Base-by-base conservation (phyloP, 805 yeast species). In the Schwanniomyces polymorphus region DNA sequence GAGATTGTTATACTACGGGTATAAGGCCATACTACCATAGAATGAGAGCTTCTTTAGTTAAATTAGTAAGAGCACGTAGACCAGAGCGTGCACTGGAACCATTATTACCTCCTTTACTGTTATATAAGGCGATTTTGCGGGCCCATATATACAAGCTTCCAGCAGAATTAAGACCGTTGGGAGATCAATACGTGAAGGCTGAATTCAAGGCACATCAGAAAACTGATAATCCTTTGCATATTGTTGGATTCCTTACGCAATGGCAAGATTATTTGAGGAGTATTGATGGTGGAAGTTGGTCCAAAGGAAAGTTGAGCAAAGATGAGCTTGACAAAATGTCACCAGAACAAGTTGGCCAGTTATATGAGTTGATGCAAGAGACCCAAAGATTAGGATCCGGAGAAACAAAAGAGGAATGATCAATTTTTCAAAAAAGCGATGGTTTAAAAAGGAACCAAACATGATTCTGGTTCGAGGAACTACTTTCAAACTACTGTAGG, bases 161-260 rank as follows among this genome's bases (percentile, higher is more conserved):
- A 0, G 65, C 70, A 3, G 82, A 82, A 42, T 86, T 86, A 50
- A 76, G 96, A 48, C 78, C 82, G 44, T 74, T 94, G 18, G 99
- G 99, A 4, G 97, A 94, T 65, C 77, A 82, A 54, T 94, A 94
- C 63, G 97, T 92, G 43, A 87, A 84, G 61, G 80, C 85, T 29
- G 99, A 94, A 69, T 94, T 94, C 73, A 82, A 84, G 57, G 85
- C 91, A 6, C 99, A 94, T 68, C 80, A 83, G 49, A 67, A 73
- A 41, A 79, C 86, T 6, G 97, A 90, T 54, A 91, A 94, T 64
- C 98, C 99, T 3, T 75, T 90, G 21, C 96, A 92, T 60, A 90
- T 94, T 28, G 91, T 94, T 9, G 99, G 97, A 9, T 94, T 94
- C 57, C 74, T 94, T 51, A 82, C 96, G 1, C 85, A 89, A 50